Percentiles rank a stretch among this genome's conserved stretches.
These are phyloP conservation scores for Panicum hallii DNA, from an alignment of 202 grass and related monocot genomes.

Conservation along the genomic window DNA sequence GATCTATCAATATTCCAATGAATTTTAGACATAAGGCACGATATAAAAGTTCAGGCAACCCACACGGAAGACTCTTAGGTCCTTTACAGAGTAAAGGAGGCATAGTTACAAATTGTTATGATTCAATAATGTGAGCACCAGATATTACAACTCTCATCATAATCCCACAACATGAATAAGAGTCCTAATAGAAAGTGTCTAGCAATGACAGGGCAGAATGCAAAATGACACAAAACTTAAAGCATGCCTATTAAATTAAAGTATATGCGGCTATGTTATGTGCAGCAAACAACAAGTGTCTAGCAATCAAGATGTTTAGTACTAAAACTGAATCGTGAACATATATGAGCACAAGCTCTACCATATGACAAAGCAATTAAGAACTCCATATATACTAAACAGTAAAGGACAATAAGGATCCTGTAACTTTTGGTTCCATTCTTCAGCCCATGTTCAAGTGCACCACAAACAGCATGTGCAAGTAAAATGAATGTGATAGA, in stretches of 20 bases:
- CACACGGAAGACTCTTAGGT: neutral
- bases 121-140: neutral
- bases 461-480: neutral
- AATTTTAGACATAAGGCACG: neutral
- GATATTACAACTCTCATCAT: neutral
- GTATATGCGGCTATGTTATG: neutral
- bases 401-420: constrained; percentile 1
- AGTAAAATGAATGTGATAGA: neutral
- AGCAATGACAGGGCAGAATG: neutral
- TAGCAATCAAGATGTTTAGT: neutral
- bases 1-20: neutral
- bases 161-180: neutral
- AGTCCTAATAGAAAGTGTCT: neutral
- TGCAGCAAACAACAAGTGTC: no score
- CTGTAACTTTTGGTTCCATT: neutral
- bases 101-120: neutral
- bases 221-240: neutral
- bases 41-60: neutral
- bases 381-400: neutral
- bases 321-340: neutral
- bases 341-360: neutral
- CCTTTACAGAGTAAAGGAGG: neutral
- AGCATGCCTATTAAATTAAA: neutral
- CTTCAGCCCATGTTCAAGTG: neutral
- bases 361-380: neutral